Evolutionary conservation across 352 stramenopile species (phyloP), one percentile per base, ranked within the genome.

Genomic region (Phytophthora crassamura): DNA sequence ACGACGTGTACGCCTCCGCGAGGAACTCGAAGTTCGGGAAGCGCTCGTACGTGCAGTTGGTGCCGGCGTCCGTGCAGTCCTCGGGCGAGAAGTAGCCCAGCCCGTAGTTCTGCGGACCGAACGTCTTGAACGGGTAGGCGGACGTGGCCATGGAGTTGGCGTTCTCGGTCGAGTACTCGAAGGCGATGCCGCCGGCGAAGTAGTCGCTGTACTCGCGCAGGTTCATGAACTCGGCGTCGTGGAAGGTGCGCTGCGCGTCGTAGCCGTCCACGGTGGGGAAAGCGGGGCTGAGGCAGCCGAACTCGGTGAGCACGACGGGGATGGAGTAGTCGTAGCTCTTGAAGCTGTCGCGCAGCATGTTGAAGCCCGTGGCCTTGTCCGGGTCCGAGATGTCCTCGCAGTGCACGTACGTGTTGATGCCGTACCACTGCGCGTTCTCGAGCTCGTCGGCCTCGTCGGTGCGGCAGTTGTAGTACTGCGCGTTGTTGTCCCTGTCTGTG

Each of bases 341-440:
- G 62, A 95, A 95, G 67, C 72, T 77, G 39, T 84, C 63, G 28
- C 64, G 70, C 9, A 97, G 68, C 25, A 78, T 38, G 47, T 86
- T 81, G 59, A 90, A 94, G 2, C 86, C 87, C 12, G 66, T 61
- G 12, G 71, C 73, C 10, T 89, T 74, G 1, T 18, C 47, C 15
- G 75, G 53, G 52, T 86, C 75, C 11, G 58, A 71, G 40, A 74
- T 76, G 55, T 80, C 67, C 50, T 92, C 74, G 62, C 89, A 97
- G 33, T 93, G 78, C 14, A 92, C 62, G 62, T 96, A 96, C 38
- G 77, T 74, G 65, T 96, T 97, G 52, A 97, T 75, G 30, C 87
- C 87, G 60, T 93, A 97, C 86, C 86, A 97, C 70, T 95, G 81
- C 11, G 84, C 80, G 30, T 79, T 80, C 68, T 97, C 87, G 14